Percentiles rank a stretch among this genome's conserved stretches.
Evolutionary conservation across 352 stramenopile genomes (phyloP).

Genomic region (Globisporangium apiculatum): DNA sequence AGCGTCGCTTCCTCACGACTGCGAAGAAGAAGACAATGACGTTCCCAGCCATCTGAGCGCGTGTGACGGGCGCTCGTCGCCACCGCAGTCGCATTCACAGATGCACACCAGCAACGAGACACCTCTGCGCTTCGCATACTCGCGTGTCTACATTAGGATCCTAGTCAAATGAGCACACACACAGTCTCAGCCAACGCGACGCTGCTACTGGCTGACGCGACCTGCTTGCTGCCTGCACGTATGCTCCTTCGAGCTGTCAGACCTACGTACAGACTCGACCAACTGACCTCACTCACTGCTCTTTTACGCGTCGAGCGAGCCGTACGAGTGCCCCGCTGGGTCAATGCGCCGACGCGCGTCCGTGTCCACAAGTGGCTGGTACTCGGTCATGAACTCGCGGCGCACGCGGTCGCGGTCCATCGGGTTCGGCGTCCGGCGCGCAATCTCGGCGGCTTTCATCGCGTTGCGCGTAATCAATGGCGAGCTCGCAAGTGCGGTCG

Average conservation of each 20-base stretch:
- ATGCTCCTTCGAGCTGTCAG: too few relatives aligned
- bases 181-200: too few relatives aligned
- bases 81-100: too few relatives aligned
- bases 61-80: too few relatives aligned
- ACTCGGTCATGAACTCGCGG: constrained; percentile 85
- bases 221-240: too few relatives aligned
- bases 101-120: not conserved
- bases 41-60: constrained; percentile 36
- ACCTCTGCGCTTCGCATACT: not conserved
- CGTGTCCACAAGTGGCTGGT: constrained; percentile 58
- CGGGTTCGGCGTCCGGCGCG: constrained; percentile 65
- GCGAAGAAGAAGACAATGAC: constrained; percentile 71
- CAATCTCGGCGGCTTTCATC: constrained; percentile 78
- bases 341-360: constrained; percentile 62
- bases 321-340: constrained; percentile 69
- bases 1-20: constrained; percentile 58
- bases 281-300: not conserved
- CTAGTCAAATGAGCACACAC: too few relatives aligned
- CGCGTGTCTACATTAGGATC: too few relatives aligned
- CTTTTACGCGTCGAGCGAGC: constrained; percentile 61
- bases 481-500: constrained; percentile 56
- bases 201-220: too few relatives aligned
- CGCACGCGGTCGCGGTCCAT: constrained; percentile 77
- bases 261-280: too few relatives aligned
- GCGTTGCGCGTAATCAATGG: constrained; percentile 79